Evolutionary conservation across 768 basidiomycete species (phyloP), one percentile per base, ranked within the genome.

Genomic region (Dacryopinax primogenitus): DNA sequence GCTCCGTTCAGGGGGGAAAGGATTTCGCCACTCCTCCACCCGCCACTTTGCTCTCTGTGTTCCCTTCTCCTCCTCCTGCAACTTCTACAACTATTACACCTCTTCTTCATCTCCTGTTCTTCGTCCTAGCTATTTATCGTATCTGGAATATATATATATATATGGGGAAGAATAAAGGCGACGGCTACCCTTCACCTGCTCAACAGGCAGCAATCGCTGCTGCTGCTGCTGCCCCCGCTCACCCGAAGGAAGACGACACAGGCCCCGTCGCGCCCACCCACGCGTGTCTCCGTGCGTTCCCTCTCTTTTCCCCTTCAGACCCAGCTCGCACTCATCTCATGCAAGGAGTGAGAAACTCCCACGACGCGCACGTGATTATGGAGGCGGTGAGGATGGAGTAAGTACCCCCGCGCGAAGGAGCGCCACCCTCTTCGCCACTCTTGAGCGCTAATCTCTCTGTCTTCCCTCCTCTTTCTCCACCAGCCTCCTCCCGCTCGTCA

Each of bases 291-390:
- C 51, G 51, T 58, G 21, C 51, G 51, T 30, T 6, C 51, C 23
- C 51, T 18, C 9, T 32, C 4, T 21, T 30, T 7, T 13, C 9
- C 18, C 26, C 26, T 58, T 11, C 51, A 3, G 9, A 30, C 26
- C 26, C 9, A 28, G 26, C 51, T 15, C 2, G 3, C 4, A 18
- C 30, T 58, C 15, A 58, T 18, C 26, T 4, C 13, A 28, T 28
- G 15, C 26, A 23, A 58, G 51, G 51, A 11, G 51, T 58, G 26
- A 23, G 51, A 6, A 58, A 58, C 26, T 26, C 51, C 26, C 51
- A 58, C 51, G 51, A 58, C 51, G 51, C 51, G 51, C 51, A 58
- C 51, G 51, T 58, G 51, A 58, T 58, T 30, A 58, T 58, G 51
- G 51, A 58, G 51, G 51, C 51, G 26, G 51, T 58, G 51, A 23